Conservation (phyloP, 768 basidiomycete genomes). For the Xerocomus spinulosus region DNA sequence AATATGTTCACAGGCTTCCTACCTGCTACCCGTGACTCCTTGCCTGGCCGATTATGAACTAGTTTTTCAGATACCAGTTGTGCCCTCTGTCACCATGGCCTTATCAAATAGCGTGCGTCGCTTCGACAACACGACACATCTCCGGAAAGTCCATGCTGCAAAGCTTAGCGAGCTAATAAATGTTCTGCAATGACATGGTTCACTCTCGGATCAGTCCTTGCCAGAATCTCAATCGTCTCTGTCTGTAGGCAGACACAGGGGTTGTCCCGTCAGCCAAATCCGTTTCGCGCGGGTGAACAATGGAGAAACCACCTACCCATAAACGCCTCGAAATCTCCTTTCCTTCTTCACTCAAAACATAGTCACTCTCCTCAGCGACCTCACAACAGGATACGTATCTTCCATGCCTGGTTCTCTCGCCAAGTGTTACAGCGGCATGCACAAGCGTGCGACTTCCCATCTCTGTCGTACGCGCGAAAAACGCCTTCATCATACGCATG, state of each 20-base stretch:
- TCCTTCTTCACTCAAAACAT: conserved; percentile 29
- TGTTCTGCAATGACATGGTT: conserved; percentile 23
- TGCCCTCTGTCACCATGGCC: too few relatives aligned
- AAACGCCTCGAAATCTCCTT: conserved; percentile 25
- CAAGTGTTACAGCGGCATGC: conserved; percentile 28
- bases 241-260: conserved; percentile 7
- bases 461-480: conserved; percentile 32
- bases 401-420: conserved; percentile 23
- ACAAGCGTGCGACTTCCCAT: conserved; percentile 35
- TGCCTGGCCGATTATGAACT: too few relatives aligned
- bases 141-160: background rate
- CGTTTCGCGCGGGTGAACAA: background rate
- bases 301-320: conserved; percentile 30
- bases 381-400: conserved; percentile 27
- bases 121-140: too few relatives aligned
- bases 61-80: background rate
- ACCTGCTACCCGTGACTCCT: too few relatives aligned
- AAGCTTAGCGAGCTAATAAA: conserved; percentile 14
- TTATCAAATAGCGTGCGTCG: too few relatives aligned
- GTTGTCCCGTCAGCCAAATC: conserved; percentile 1
- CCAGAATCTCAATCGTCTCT: conserved; percentile 28
- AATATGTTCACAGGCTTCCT: too few relatives aligned
- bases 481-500: conserved; percentile 8
- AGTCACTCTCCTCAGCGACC: conserved; percentile 32
- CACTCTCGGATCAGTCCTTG: conserved; percentile 27